These are phyloP conservation scores for Inga oerstediana DNA, from an alignment of 306 rosid species.

Conservation along the genomic window DNA sequence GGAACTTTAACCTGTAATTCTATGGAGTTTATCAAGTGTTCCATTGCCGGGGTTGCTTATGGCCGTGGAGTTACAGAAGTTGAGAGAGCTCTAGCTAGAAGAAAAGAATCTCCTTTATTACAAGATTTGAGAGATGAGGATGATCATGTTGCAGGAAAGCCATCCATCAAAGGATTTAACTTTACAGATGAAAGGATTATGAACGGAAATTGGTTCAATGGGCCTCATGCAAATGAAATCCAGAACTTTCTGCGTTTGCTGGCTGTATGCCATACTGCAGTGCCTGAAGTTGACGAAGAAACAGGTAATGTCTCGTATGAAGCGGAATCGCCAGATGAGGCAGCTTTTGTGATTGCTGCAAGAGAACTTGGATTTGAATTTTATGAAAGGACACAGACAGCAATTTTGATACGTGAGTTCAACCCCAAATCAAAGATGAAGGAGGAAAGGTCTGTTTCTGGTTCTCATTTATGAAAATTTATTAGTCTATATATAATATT, in stretches of 20 bases:
- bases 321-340: constrained; percentile 97
- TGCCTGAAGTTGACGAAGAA: constrained; percentile 85
- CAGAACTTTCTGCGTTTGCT: constrained; percentile 65
- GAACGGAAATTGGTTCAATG: constrained; percentile 72
- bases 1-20: constrained; percentile 97
- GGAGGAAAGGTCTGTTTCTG: constrained; percentile 55
- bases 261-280: constrained; percentile 89
- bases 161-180: constrained; percentile 71
- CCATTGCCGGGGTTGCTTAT: constrained; percentile 81
- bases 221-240: constrained; percentile 61
- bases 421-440: constrained; percentile 48
- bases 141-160: constrained; percentile 42
- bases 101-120: constrained; percentile 49
- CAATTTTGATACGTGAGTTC: constrained; percentile 66
- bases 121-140: constrained; percentile 38
- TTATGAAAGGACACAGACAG: constrained; percentile 73
- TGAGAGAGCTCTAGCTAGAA: constrained; percentile 77
- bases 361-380: constrained; percentile 90
- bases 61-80: constrained; percentile 88
- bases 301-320: constrained; percentile 69
- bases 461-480: constrained; percentile 18
- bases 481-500: constrained; percentile 4
- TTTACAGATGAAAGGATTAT: constrained; percentile 78
- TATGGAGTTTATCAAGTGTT: constrained; percentile 94
- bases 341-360: constrained; percentile 94